phyloP scores from a whole-genome alignment of 805 yeast species.

The Saturnispora besseyi region DNA sequence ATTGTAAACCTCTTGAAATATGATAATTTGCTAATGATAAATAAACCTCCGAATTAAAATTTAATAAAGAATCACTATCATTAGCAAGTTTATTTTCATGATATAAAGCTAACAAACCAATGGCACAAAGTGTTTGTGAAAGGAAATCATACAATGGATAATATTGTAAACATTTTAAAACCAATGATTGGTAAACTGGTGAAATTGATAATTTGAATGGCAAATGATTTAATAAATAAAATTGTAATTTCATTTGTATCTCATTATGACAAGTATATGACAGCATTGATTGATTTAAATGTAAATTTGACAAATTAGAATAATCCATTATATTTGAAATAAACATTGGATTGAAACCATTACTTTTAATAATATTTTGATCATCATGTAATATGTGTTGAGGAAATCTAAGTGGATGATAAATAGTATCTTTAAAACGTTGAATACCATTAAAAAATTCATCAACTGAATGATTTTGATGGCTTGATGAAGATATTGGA shows the following conservation, averaged over 20 bases:
- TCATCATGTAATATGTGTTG: not conserved
- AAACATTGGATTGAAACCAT: slow-evolving; percentile 7
- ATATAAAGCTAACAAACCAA: slow-evolving; percentile 13
- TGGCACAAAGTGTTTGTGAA: slow-evolving; percentile 10
- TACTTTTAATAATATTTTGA: not conserved
- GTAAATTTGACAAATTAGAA: slow-evolving; percentile 1
- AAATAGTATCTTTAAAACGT: not conserved
- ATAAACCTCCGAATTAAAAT: slow-evolving; percentile 12
- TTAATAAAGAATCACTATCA: slow-evolving; percentile 3
- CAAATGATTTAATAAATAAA: slow-evolving; percentile 5
- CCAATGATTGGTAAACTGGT: not conserved
- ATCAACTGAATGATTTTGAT: not conserved
- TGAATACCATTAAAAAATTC: slow-evolving; percentile 1
- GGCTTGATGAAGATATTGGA: not conserved
- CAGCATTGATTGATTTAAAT: slow-evolving; percentile 5
- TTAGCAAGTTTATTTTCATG: slow-evolving; percentile 1
- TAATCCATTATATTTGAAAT: slow-evolving; percentile 5
- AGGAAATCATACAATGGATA: slow-evolving; percentile 9
- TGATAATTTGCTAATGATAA: slow-evolving; percentile 16
- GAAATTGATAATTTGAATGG: slow-evolving; percentile 8
- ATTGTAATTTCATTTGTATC: slow-evolving; percentile 4
- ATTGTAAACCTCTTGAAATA: slow-evolving; percentile 13
- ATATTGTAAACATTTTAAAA: slow-evolving; percentile 1
- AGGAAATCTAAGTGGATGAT: slow-evolving; percentile 1
- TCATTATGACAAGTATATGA: slow-evolving; percentile 10